Evolutionary conservation across 1,284 basidiomycete species (phyloP).

Genomic region (Phellinidium pouzarii): DNA sequence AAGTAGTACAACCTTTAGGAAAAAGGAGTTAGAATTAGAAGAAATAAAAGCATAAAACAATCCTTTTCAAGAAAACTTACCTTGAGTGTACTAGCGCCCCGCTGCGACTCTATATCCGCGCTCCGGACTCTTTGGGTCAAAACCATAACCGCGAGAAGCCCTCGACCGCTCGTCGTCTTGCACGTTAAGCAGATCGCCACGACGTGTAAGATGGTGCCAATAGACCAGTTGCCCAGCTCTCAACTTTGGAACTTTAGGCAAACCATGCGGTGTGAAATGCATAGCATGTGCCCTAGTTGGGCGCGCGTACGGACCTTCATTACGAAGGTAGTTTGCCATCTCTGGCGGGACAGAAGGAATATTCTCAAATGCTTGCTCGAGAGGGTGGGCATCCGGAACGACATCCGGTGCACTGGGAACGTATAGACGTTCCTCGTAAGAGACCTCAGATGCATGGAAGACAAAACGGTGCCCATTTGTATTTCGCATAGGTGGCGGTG

Average conservation of each 20-base stretch:
- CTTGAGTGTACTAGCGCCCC: neutral
- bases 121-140: neutral
- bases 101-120: neutral
- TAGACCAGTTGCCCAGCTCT: slow-evolving; percentile 62
- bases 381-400: slow-evolving; percentile 34
- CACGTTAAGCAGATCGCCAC: slow-evolving; percentile 69
- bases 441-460: slow-evolving; percentile 75
- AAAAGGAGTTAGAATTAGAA: no score
- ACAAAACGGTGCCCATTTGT: slow-evolving; percentile 87
- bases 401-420: slow-evolving; percentile 67
- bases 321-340: neutral
- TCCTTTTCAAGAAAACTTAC: neutral
- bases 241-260: slow-evolving; percentile 29
- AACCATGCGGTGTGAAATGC: slow-evolving; percentile 5
- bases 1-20: no score
- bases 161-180: slow-evolving; percentile 44
- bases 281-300: slow-evolving; percentile 5
- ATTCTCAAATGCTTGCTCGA: neutral
- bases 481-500: slow-evolving; percentile 35
- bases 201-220: slow-evolving; percentile 71
- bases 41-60: no score
- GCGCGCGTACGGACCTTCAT: slow-evolving; percentile 11
- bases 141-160: slow-evolving; percentile 5
- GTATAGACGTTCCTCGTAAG: slow-evolving; percentile 65
- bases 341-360: neutral